These are phyloP conservation scores for Eleusine coracana DNA, from an alignment of 176 grass and related monocot species.

Conservation along the genomic window DNA sequence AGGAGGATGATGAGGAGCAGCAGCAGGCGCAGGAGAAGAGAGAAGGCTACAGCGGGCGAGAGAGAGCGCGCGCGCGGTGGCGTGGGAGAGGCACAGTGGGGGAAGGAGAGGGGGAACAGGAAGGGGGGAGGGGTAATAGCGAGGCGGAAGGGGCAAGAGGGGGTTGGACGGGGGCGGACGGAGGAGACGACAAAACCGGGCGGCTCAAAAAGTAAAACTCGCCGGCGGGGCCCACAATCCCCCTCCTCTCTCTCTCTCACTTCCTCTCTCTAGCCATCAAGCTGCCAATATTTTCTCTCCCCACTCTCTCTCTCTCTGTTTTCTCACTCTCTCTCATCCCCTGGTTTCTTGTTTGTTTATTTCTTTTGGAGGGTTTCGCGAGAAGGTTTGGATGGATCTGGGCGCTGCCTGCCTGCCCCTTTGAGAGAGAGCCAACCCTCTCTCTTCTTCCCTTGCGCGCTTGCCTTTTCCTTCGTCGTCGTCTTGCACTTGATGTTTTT, in stretches of 20 bases:
- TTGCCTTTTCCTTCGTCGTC: conserved; percentile 25
- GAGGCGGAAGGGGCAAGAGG: neutral
- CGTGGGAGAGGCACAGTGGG: neutral
- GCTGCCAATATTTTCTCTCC: conserved; percentile 24
- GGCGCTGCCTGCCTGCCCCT: neutral
- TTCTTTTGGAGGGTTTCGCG: conserved; percentile 38
- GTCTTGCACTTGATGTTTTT: neutral
- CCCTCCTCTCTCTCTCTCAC: conserved; percentile 15
- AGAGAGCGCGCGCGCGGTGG: neutral
- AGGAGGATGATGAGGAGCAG: neutral
- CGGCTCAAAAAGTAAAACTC: conserved; percentile 77
- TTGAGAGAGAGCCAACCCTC: too few relatives aligned
- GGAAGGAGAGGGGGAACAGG: neutral
- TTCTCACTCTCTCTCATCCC: neutral
- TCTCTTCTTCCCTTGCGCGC: neutral
- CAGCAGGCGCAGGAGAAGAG: neutral
- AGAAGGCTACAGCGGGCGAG: neutral
- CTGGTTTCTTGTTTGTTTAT: conserved; percentile 19
- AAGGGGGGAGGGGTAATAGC: neutral
- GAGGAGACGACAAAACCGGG: conserved; percentile 84
- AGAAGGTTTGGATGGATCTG: conserved; percentile 42
- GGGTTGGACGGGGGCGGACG: conserved; percentile 40
- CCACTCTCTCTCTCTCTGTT: neutral
- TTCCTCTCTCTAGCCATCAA: neutral
- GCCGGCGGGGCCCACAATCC: conserved; percentile 14